These are phyloP conservation scores for Orbilia javanica DNA, from an alignment of 2,329 filamentous ascomycete genomes.

Conservation along the genomic window DNA sequence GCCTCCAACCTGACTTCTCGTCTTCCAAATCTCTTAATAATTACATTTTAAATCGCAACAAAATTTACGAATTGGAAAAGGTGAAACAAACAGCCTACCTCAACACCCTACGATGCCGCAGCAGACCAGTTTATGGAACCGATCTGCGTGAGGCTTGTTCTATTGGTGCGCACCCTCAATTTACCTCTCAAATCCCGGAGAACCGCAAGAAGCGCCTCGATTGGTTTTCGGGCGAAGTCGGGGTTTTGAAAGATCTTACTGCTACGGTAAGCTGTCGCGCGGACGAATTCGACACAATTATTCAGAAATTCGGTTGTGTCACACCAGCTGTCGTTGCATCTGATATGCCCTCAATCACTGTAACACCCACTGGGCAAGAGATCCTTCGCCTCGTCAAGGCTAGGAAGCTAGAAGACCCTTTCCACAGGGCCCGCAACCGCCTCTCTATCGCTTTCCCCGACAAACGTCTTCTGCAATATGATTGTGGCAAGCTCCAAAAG, in stretches of 20 bases:
- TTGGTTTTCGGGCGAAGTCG: slow-evolving; percentile 81
- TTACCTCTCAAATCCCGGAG: slow-evolving; percentile 20
- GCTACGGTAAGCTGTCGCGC: slow-evolving; percentile 80
- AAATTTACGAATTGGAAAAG: slow-evolving; percentile 79
- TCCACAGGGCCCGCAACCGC: slow-evolving; percentile 92
- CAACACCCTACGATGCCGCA: slow-evolving; percentile 83
- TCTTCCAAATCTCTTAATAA: slow-evolving; percentile 70
- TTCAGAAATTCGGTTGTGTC: slow-evolving; percentile 90
- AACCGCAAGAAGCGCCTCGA: slow-evolving; percentile 72
- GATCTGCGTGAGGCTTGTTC: slow-evolving; percentile 81
- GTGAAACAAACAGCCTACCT: slow-evolving; percentile 84
- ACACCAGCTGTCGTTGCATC: slow-evolving; percentile 88
- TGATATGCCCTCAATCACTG: slow-evolving; percentile 77
- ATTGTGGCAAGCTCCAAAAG: slow-evolving; percentile 94
- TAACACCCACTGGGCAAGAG: slow-evolving; percentile 73
- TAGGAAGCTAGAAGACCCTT: slow-evolving; percentile 79
- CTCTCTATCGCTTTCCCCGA: slow-evolving; percentile 97
- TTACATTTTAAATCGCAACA: slow-evolving; percentile 78
- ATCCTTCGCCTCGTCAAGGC: slow-evolving; percentile 71
- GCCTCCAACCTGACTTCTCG: slow-evolving; percentile 63
- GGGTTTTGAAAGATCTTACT: slow-evolving; percentile 75
- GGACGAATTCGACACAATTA: slow-evolving; percentile 77
- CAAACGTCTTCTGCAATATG: slow-evolving; percentile 94
- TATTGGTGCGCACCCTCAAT: slow-evolving; percentile 71
- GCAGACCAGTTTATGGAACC: slow-evolving; percentile 83